phyloP scores from a whole-genome alignment of 2,329 filamentous ascomycete genomes.

The Aspergillus fumigatus region DNA sequence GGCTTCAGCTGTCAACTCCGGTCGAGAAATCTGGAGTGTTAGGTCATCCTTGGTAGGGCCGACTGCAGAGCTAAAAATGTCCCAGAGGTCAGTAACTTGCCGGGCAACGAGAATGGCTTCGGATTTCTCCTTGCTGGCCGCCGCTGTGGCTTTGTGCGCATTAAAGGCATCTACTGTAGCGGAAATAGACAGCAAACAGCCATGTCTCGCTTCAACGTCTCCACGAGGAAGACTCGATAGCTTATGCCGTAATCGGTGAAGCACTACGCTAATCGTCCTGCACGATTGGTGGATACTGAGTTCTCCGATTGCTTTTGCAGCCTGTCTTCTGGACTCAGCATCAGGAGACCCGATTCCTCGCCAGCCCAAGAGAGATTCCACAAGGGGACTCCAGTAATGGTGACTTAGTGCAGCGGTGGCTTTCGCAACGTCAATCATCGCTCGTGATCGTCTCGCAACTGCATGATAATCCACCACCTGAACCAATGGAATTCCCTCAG shows the following conservation, averaged over 20 bases:
- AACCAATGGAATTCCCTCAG: conserved; percentile 76
- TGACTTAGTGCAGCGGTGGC: conserved; percentile 62
- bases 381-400: conserved; percentile 63
- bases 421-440: conserved; percentile 71
- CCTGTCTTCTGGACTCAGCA: conserved; percentile 64
- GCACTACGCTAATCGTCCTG: conserved; percentile 26
- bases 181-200: conserved; percentile 39
- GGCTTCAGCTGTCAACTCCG: conserved; percentile 41
- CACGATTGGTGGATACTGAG: conserved; percentile 32
- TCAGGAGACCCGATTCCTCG: conserved; percentile 81
- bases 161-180: conserved; percentile 34
- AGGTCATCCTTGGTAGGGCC: conserved; percentile 36
- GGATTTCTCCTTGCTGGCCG: conserved; percentile 15
- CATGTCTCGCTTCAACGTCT: conserved; percentile 42
- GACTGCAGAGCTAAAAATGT: conserved; percentile 31
- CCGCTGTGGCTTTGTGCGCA: conserved; percentile 10
- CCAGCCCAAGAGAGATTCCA: conserved; percentile 74
- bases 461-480: conserved; percentile 91
- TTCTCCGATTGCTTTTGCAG: conserved; percentile 64
- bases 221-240: conserved; percentile 35
- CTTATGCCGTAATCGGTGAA: conserved; percentile 30
- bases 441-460: conserved; percentile 79
- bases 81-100: conserved; percentile 32
- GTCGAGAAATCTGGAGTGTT: conserved; percentile 35
- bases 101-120: conserved; percentile 23